Base-by-base conservation (phyloP, 805 yeast genomes). In the Cyberlindnera petersonii region DNA sequence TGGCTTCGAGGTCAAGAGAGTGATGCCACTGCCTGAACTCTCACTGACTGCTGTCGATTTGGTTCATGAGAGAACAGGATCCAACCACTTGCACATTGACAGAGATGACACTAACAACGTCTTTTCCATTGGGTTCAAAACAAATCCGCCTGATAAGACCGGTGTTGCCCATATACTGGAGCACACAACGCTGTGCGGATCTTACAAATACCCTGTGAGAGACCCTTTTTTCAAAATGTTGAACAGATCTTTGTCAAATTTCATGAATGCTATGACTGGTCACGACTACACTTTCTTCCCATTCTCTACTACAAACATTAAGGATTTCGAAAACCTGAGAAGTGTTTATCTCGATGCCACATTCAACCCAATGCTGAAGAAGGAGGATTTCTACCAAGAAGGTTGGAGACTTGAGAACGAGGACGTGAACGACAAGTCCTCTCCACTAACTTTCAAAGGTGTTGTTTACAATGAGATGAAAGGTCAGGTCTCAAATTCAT, bases 191-290 rank as follows among this genome's bases (percentile, higher is more conserved):
- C 66, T 93, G 24, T 93, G 98, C 65, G 98, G 98, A 3, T 88
- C 97, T 1, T 69, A 74, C 40, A 84, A 82, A 56, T 93, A 78
- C 60, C 97, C 97, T 3, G 96, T 93, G 2, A 71, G 97, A 49
- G 98, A 93, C 63, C 98, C 98, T 2, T 93, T 93, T 61, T 93
- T 93, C 74, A 91, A 91, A 60, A 93, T 93, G 98, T 69, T 91
- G 43, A 91, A 88, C 60, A 67, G 97, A 47, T 87, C 97, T n/a
- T 66, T 93, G 53, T 80, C 96, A 24, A 93, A 87, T 59, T 93
- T 88, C 63, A 93, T 93, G 98, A 93, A 93, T 59, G 98, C 98
- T 8, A 86, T 93, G 96, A 93, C 98, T 0, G 98, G 95, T 17
- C 89, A 85, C 52, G 98, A 93, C 62, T 89, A 88, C 57, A 93